phyloP scores from a whole-genome alignment of 345 rosid genomes.

The Leavenworthia alabamica region DNA sequence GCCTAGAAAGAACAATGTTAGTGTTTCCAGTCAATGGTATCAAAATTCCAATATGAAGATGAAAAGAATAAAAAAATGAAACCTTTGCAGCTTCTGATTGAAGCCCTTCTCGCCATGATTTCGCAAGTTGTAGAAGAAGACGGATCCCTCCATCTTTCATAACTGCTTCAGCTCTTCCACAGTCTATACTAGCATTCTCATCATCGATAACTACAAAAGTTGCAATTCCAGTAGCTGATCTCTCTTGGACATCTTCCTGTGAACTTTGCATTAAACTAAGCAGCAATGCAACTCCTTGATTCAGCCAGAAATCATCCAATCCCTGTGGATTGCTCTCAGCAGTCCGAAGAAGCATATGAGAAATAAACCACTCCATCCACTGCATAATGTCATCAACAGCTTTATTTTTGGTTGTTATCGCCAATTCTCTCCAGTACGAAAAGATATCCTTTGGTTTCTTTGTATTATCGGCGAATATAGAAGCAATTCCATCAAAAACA shows the following conservation, averaged over 20 bases:
- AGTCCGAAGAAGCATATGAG: constrained; percentile 59
- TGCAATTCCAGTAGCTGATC: constrained; percentile 89
- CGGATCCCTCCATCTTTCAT: constrained; percentile 71
- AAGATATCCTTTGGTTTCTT: constrained; percentile 46
- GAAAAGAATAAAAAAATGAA: not conserved
- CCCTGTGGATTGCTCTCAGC: constrained; percentile 76
- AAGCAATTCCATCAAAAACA: constrained; percentile 51
- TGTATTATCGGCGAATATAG: constrained; percentile 47
- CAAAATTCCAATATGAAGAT: not conserved
- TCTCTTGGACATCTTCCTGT: constrained; percentile 84
- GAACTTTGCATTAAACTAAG: constrained; percentile 67
- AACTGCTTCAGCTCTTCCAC: constrained; percentile 83
- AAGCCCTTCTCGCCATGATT: constrained; percentile 81
- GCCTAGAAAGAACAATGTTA: constrained; percentile 40
- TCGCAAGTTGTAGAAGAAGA: constrained; percentile 70
- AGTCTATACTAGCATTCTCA: constrained; percentile 73
- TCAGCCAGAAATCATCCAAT: constrained; percentile 70
- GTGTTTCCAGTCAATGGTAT: not conserved
- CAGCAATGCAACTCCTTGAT: constrained; percentile 68
- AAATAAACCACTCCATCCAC: constrained; percentile 76
- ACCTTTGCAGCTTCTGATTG: constrained; percentile 90
- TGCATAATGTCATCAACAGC: constrained; percentile 49
- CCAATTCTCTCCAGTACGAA: constrained; percentile 45
- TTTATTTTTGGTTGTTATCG: constrained; percentile 32
- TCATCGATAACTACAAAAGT: constrained; percentile 81